Evolutionary conservation across 2,329 filamentous ascomycete species (phyloP).

Genomic region (Trichophyton verrucosum): DNA sequence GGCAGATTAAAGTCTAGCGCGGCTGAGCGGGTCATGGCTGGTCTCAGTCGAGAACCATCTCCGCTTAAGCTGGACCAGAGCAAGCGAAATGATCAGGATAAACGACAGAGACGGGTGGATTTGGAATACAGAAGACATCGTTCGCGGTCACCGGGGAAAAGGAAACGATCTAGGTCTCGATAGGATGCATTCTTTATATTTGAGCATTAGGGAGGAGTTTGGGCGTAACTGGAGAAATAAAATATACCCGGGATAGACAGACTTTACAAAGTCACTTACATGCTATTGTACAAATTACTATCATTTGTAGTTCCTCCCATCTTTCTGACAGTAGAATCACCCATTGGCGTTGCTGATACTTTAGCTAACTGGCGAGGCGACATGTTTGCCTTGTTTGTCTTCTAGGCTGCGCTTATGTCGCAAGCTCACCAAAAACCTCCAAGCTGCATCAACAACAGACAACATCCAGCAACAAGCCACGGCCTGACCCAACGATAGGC

Average conservation of each 20-base stretch:
- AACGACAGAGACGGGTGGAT: slow-evolving; percentile 4
- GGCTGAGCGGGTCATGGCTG: slow-evolving; percentile 18
- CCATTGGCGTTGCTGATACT: not conserved
- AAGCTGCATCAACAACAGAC: not conserved
- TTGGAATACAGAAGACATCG: slow-evolving; percentile 10
- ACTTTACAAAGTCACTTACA: not conserved
- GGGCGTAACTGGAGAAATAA: not conserved
- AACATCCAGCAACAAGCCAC: not conserved
- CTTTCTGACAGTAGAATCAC: not conserved
- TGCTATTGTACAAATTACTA: not conserved
- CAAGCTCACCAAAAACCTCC: not conserved
- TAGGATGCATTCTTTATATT: slow-evolving; percentile 8
- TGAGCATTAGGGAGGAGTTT: not conserved
- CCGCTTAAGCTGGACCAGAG: slow-evolving; percentile 9
- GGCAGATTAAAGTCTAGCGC: slow-evolving; percentile 14
- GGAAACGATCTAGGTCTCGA: slow-evolving; percentile 15
- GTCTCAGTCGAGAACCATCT: slow-evolving; percentile 14
- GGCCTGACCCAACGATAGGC: no score
- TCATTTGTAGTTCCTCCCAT: not conserved
- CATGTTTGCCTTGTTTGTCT: slow-evolving; percentile 3
- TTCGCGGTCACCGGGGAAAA: slow-evolving; percentile 12
- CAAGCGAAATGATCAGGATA: slow-evolving; percentile 6
- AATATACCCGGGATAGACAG: slow-evolving; percentile 1
- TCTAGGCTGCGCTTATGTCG: slow-evolving; percentile 1
- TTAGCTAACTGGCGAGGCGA: not conserved